These are phyloP conservation scores for Fusarium drepaniforme DNA, from an alignment of 2,329 filamentous ascomycete species.

Conservation along the genomic window DNA sequence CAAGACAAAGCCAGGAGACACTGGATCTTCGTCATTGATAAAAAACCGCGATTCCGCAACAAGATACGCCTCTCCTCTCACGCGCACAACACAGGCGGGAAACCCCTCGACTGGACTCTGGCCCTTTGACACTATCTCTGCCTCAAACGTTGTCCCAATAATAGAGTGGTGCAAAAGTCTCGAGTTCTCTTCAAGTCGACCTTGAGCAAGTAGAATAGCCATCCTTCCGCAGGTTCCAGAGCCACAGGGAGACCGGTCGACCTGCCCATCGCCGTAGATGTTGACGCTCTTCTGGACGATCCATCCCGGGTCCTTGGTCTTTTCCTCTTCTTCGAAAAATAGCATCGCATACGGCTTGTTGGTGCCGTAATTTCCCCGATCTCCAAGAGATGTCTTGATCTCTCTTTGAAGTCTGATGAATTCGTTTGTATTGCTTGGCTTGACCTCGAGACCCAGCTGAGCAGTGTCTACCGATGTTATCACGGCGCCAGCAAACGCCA, in stretches of 20 bases:
- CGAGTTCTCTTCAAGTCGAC: background rate
- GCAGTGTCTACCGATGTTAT: background rate
- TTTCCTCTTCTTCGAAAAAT: background rate
- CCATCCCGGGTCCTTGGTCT: background rate
- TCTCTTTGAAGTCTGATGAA: background rate
- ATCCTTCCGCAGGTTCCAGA: background rate
- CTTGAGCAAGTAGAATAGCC: background rate
- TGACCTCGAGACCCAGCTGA: background rate
- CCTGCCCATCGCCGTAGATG: background rate
- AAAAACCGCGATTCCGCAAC: background rate
- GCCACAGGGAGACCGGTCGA: background rate
- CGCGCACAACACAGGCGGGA: background rate
- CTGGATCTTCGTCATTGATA: background rate
- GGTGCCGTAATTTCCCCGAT: background rate
- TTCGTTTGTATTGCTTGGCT: background rate
- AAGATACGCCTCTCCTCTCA: background rate
- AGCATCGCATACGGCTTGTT: background rate
- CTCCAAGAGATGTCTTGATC: background rate
- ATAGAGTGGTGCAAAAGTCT: background rate
- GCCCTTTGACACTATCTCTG: background rate
- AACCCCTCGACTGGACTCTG: background rate
- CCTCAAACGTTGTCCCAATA: background rate
- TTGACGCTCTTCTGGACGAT: background rate
- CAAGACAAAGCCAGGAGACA: background rate
- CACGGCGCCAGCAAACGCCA: constrained; percentile 23